Percentiles rank a stretch among this genome's conserved stretches.
phyloP scores from a whole-genome alignment of 1,139 yeast genomes.

The Chernovozyma aurita region DNA sequence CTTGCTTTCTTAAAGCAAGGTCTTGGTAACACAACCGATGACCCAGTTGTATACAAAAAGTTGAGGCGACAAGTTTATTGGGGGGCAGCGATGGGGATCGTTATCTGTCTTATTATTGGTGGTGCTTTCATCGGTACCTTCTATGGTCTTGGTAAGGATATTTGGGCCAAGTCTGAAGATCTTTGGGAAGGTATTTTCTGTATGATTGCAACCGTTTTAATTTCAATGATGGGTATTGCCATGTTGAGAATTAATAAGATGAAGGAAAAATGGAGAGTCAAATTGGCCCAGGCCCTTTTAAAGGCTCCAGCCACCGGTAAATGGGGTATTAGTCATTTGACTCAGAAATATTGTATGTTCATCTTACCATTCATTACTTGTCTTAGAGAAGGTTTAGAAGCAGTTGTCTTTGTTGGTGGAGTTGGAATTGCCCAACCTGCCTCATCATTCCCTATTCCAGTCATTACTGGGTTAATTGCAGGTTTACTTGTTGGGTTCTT shows the following conservation, averaged over 20 bases:
- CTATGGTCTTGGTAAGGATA: conserved; percentile 71
- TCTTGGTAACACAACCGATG: conserved; percentile 50
- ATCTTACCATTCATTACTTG: conserved; percentile 79
- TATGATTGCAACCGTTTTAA: conserved; percentile 76
- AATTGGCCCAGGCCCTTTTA: conserved; percentile 71
- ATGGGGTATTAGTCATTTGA: conserved; percentile 32
- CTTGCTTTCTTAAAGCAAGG: conserved; percentile 88
- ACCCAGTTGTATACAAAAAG: conserved; percentile 51
- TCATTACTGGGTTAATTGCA: conserved; percentile 68
- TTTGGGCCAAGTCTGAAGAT: conserved; percentile 86
- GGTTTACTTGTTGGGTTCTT: conserved; percentile 64
- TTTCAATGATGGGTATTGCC: conserved; percentile 87
- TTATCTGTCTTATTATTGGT: conserved; percentile 75
- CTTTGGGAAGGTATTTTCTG: conserved; percentile 91
- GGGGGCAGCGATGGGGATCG: conserved; percentile 69
- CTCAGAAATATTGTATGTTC: conserved; percentile 71
- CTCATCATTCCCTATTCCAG: conserved; percentile 81
- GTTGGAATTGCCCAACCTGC: conserved; percentile 78
- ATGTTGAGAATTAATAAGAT: conserved; percentile 87
- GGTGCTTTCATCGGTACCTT: conserved; percentile 85
- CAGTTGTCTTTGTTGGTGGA: conserved; percentile 88
- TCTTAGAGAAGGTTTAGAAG: conserved; percentile 87
- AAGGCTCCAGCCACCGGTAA: conserved; percentile 31
- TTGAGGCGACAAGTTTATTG: conserved; percentile 73
- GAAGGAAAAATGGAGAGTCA: conserved; percentile 89